Percentiles rank a stretch among this genome's conserved stretches.
Evolutionary conservation across 495 filamentous ascomycete genomes (phyloP).

Genomic region (Parathielavia hyrcaniae): DNA sequence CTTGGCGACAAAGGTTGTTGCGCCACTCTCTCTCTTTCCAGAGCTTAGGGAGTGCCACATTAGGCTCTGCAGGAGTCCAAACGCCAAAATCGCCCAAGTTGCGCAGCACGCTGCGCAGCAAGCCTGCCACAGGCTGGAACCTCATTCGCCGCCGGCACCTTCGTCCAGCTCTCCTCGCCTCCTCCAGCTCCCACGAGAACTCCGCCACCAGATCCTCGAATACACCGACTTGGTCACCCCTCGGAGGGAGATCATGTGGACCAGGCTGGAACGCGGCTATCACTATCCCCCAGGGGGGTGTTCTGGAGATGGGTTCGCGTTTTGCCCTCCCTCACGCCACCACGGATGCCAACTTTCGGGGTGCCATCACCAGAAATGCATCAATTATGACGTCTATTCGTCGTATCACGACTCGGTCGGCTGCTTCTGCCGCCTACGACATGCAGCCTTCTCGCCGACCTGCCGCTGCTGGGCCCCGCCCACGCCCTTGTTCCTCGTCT

Average conservation of each 20-base stretch:
- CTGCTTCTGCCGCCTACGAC: slow-evolving; percentile 5
- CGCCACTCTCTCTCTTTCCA: background rate
- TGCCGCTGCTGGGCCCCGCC: slow-evolving; percentile 7
- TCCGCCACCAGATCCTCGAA: slow-evolving; percentile 6
- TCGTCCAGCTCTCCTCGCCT: background rate
- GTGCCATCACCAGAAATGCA: background rate
- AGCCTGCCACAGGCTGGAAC: background rate
- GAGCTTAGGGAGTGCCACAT: background rate
- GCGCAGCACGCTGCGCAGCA: background rate
- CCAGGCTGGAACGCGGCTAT: background rate
- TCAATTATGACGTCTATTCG: background rate
- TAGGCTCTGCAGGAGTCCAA: background rate
- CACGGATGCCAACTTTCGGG: background rate
- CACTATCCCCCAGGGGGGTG: background rate
- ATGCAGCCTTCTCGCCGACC: slow-evolving; percentile 3
- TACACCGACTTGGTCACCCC: slow-evolving; percentile 13
- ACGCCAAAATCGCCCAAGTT: background rate
- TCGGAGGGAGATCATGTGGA: slow-evolving; percentile 4
- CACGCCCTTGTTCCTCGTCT: slow-evolving; percentile 10
- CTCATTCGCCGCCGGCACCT: background rate
- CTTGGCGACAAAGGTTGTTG: background rate
- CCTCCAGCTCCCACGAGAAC: background rate
- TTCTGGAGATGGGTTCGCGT: no score
- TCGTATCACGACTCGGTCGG: background rate
- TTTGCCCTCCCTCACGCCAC: background rate